Evolutionary conservation across 805 yeast genomes (phyloP).

Genomic region (Nakazawaea laoshanensis): DNA sequence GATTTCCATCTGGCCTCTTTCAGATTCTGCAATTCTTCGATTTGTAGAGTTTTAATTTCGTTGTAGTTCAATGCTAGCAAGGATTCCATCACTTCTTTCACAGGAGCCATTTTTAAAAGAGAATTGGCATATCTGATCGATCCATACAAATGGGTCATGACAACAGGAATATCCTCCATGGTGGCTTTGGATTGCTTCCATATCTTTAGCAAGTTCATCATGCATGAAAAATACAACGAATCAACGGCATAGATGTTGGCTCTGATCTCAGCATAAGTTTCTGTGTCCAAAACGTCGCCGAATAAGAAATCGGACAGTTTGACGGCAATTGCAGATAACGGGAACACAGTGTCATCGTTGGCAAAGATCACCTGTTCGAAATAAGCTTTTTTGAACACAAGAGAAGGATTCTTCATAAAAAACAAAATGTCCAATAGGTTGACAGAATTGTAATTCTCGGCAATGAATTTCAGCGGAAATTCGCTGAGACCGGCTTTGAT

Average conservation of each 20-base stretch:
- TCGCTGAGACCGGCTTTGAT: constrained; percentile 37
- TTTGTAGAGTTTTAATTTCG: constrained; percentile 47
- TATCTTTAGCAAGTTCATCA: constrained; percentile 47
- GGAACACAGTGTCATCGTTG: constrained; percentile 38
- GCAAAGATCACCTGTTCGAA: constrained; percentile 62
- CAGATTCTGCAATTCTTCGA: constrained; percentile 27
- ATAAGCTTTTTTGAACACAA: constrained; percentile 51
- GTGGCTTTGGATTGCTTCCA: constrained; percentile 61
- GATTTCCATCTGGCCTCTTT: constrained; percentile 34
- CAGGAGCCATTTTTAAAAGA: constrained; percentile 13
- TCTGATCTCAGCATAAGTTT: constrained; percentile 28
- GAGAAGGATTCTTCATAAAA: constrained; percentile 48
- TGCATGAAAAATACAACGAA: constrained; percentile 43
- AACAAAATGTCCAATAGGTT: constrained; percentile 45
- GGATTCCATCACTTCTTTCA: constrained; percentile 37
- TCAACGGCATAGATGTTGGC: constrained; percentile 41
- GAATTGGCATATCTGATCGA: constrained; percentile 21
- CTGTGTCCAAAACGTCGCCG: constrained; percentile 11
- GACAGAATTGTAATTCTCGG: constrained; percentile 36
- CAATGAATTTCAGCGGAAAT: constrained; percentile 32
- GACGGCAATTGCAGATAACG: constrained; percentile 32
- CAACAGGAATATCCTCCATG: constrained; percentile 40
- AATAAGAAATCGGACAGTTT: constrained; percentile 20
- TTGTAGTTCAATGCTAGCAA: constrained; percentile 35
- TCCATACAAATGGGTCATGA: constrained; percentile 34